Base-by-base conservation (phyloP, 805 yeast genomes). In the Candida takata region DNA sequence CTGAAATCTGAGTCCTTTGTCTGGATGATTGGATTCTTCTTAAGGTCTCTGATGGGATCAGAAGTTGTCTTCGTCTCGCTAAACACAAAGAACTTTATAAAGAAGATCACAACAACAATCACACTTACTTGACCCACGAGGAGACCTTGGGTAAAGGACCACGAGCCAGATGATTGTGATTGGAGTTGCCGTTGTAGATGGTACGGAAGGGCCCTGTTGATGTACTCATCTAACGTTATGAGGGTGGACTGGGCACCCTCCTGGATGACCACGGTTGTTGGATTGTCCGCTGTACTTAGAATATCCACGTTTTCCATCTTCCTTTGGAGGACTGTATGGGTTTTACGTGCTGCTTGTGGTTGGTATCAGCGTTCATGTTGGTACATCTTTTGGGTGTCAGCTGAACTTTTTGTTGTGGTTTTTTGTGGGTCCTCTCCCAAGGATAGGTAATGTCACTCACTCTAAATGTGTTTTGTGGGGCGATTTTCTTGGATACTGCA, bases 141-240 rank as follows among this genome's bases (percentile, higher is more conserved):
- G 11, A 84, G 63, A 2, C 94, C 94, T 45, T 81, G 84, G 1
- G 86, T 75, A 49, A 84, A 84, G n/a, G 83, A 72, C 82, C 84
- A 77, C 4, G 61, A 47, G 11, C 33, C 19, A 4, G 53, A 49
- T 12, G 44, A 12, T 10, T 38, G 29, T 25, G 18, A 9, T 12
- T 12, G 28, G 9, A 63, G 45, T 24, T 59, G 55, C 30, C 49
- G 49, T 30, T 63, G 61, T 15, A 64, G 38, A 42, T 62, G 65
- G 29, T 42, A 43, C 0, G 67, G 67, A 10, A 64, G 40, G 1
- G 59, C 55, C 26, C 55, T 55, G 36, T 49, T 55, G 24, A 64
- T 43, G 41, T 62, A 62, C 14, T 64, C 67, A 31, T 62, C 69
- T 11, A 61, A 45, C 1, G 65, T 57, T 8, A 61, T 51, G 14